Base-by-base conservation (phyloP, 2,329 filamentous ascomycete species). In the Fusarium equiseti region DNA sequence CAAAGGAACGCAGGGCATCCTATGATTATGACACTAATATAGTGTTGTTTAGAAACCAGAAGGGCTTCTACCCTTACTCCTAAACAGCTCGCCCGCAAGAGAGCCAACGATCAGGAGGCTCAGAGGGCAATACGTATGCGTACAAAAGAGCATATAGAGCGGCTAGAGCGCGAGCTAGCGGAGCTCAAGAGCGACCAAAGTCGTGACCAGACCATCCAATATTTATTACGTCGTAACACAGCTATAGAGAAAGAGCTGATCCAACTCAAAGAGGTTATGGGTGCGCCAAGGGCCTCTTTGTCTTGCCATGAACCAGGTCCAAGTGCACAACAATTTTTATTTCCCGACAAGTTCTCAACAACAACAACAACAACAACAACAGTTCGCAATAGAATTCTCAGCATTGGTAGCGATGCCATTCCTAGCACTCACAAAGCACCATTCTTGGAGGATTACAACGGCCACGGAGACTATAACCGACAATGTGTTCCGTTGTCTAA, bases 51-150 rank as follows among this genome's bases (percentile, higher is more conserved):
- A 86, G 87, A 87, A 49, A 88, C 91, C 63, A 89, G 94, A 72
- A 94, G 92, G 70, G 94, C 97, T 59, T 93, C 94, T 70, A 95
- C 92, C 76, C 86, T 97, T 77, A 97, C 93, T 12, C 92, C 94
- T 8, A 92, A 95, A 67, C 95, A 97, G 81, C 88, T 97, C 63
- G 93, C 92, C 31, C 92, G 94, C 80, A 98, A 97, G 84, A 88
- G 95, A 70, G 93, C 93, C 76, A 97, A 97, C 83, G 94, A 97
- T 79, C 89, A 94, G 67, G 93, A 97, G 81, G 94, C 94, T 44
- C 94, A 97, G 82, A 88, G 94, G 51, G 93, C 92, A 43, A 97
- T 97, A 70, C 87, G 94, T 51, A 92, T 94, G 79, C 88, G 94
- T 73, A 97, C 94, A 40, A 95, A 94, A 83, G 89, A 92, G 76